Conservation (phyloP, 2,329 filamentous ascomycete genomes). For the Epichloe aotearoae region DNA sequence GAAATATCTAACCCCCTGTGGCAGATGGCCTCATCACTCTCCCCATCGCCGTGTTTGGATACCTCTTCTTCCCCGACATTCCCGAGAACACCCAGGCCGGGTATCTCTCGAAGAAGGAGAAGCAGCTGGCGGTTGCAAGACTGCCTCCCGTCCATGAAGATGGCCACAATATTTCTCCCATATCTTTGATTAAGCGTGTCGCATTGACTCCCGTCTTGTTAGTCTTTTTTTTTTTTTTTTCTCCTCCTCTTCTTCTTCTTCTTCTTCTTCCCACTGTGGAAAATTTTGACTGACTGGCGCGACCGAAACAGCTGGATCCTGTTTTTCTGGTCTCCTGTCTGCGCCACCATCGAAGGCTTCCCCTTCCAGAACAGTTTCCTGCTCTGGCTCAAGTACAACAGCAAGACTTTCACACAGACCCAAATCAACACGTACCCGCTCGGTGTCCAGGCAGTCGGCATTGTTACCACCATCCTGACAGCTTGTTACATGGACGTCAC, state of each 20-base stretch:
- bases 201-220: neutral
- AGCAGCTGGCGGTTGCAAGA: slow-evolving; percentile 22
- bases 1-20: too few relatives aligned
- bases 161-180: neutral
- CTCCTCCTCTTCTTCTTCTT: too few relatives aligned
- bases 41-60: slow-evolving; percentile 21
- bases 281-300: neutral
- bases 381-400: neutral
- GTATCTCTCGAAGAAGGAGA: slow-evolving; percentile 32
- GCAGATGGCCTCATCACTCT: slow-evolving; percentile 36
- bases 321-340: neutral
- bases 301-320: neutral
- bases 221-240: neutral
- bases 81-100: slow-evolving; percentile 32
- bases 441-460: neutral
- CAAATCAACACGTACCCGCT: neutral
- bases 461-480: neutral
- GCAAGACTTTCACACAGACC: neutral
- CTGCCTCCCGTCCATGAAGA: neutral
- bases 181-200: neutral
- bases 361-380: neutral
- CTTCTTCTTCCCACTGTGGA: too few relatives aligned
- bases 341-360: neutral
- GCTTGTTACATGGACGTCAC: neutral
- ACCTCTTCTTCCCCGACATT: slow-evolving; percentile 26